Conservation (phyloP, 2,329 filamentous ascomycete species). For the Aspergillus sergii region DNA sequence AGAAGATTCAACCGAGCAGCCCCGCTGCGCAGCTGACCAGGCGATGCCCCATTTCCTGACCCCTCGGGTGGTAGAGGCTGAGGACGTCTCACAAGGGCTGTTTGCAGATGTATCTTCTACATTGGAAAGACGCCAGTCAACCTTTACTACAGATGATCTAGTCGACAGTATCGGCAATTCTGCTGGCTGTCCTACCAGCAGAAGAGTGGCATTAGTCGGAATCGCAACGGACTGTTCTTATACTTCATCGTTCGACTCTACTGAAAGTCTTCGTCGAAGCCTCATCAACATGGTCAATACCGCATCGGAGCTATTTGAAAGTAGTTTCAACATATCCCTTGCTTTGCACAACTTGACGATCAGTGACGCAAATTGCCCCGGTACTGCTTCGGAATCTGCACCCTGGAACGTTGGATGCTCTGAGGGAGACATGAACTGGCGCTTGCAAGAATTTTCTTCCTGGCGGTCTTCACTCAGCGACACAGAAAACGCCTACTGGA, state of each 20-base stretch:
- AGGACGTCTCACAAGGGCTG: background rate
- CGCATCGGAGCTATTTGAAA: conserved; percentile 83
- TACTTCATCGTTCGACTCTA: conserved; percentile 67
- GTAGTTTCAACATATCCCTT: conserved; percentile 87
- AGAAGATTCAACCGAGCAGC: background rate
- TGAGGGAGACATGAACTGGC: conserved; percentile 20
- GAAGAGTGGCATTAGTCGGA: conserved; percentile 83
- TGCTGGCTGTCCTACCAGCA: conserved; percentile 76
- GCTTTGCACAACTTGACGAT: conserved; percentile 82
- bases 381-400: conserved; percentile 58
- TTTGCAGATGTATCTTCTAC: background rate
- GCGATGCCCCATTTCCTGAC: background rate
- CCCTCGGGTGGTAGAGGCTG: no score
- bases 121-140: conserved; percentile 6
- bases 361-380: conserved; percentile 71
- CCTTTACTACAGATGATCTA: conserved; percentile 42
- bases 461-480: conserved; percentile 72
- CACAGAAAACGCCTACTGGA: conserved; percentile 90
- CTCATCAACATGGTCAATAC: conserved; percentile 68
- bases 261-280: conserved; percentile 44
- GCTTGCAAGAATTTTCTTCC: conserved; percentile 70
- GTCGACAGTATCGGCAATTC: conserved; percentile 73
- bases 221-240: conserved; percentile 92
- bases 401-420: conserved; percentile 26
- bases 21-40: background rate